Percentiles rank a stretch among this genome's conserved stretches.
Conservation (phyloP, 2,329 filamentous ascomycete species). For the Pestalotiopsis sp. region DNA sequence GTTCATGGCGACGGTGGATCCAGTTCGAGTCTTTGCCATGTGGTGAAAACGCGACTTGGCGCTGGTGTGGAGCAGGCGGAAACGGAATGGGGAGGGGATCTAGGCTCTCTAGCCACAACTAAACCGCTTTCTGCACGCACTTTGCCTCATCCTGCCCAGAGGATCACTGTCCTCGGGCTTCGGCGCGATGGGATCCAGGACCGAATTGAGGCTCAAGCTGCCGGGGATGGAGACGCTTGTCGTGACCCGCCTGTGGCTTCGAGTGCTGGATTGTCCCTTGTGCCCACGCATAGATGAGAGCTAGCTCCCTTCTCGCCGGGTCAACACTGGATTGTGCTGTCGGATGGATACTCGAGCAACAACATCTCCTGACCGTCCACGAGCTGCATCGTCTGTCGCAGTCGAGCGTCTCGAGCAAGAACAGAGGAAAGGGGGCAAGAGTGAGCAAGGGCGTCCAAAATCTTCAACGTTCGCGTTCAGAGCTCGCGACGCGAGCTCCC, state of each 20-base stretch:
- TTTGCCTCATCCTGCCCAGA: background rate
- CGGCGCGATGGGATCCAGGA: background rate
- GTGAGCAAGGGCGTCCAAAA: background rate
- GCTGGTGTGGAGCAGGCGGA: constrained; percentile 4
- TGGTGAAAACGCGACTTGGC: constrained; percentile 6
- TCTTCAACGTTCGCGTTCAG: background rate
- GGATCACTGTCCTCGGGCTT: background rate
- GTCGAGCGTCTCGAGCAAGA: background rate
- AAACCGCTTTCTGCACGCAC: background rate
- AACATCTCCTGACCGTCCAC: background rate
- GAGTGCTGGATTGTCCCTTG: background rate
- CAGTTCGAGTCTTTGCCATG: background rate
- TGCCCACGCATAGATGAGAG: background rate
- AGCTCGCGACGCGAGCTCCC: constrained; percentile 8
- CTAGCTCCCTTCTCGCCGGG: background rate
- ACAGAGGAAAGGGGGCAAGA: background rate
- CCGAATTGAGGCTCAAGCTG: constrained; percentile 9
- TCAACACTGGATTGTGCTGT: background rate
- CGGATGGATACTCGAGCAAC: background rate
- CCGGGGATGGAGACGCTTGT: constrained; percentile 7
- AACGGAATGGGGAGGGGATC: background rate
- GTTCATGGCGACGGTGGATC: constrained; percentile 1
- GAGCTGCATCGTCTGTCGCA: background rate
- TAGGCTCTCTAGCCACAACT: constrained; percentile 6
- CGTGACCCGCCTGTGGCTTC: background rate